Conservation (phyloP, 2,329 filamentous ascomycete genomes). For the Lasiodiplodia gonubiensis region DNA sequence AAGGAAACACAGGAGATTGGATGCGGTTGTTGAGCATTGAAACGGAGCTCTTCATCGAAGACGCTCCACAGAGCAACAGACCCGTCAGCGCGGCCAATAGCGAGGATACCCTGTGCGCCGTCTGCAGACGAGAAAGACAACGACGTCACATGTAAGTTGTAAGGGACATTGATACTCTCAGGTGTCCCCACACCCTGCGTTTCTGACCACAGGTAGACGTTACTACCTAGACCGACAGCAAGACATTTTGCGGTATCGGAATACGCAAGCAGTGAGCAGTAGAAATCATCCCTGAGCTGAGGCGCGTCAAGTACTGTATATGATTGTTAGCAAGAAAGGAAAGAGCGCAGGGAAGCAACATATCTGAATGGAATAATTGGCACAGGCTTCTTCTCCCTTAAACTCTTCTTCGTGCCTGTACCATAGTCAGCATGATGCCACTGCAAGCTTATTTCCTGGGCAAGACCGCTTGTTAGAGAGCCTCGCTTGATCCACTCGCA, state of each 20-base stretch:
- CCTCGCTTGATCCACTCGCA: constrained; percentile 48
- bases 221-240: constrained; percentile 79
- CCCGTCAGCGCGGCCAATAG: constrained; percentile 80
- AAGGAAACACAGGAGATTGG: constrained; percentile 83
- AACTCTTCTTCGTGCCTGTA: constrained; percentile 37
- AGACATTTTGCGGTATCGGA: constrained; percentile 75
- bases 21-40: constrained; percentile 73
- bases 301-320: constrained; percentile 85
- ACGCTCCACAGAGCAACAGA: constrained; percentile 79
- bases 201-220: constrained; percentile 91
- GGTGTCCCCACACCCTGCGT: constrained; percentile 66
- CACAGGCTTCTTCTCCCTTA: constrained; percentile 51
- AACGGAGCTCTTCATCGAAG: constrained; percentile 71
- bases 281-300: constrained; percentile 90
- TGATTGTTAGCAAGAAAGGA: constrained; percentile 39
- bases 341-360: constrained; percentile 38
- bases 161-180: constrained; percentile 60
- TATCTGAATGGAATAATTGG: constrained; percentile 80
- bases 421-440: constrained; percentile 30
- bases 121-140: constrained; percentile 84
- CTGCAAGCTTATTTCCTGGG: background rate
- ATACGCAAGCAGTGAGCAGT: constrained; percentile 90
- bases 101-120: constrained; percentile 80
- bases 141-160: constrained; percentile 70
- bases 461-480: constrained; percentile 36